phyloP scores from a whole-genome alignment of 371 early-diverging fungal species.

The Racocetra persica region DNA sequence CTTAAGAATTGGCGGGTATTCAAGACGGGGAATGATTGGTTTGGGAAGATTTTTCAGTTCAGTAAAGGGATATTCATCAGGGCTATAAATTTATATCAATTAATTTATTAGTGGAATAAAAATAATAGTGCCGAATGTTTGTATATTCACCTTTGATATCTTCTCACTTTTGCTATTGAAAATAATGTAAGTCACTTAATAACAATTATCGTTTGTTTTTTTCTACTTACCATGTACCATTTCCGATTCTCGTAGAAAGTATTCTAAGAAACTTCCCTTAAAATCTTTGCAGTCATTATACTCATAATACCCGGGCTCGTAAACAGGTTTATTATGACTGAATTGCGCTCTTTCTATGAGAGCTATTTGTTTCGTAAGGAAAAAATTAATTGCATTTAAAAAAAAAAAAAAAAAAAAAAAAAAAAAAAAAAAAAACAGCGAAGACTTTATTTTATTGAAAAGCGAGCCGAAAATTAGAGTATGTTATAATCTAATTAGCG shows the following conservation, averaged over 20 bases:
- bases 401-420: too few relatives aligned
- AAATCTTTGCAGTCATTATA: constrained; percentile 61
- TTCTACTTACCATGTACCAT: constrained; percentile 79
- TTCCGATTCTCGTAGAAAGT: constrained; percentile 91
- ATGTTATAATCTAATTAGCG: constrained; percentile 90
- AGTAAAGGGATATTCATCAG: constrained; percentile 97
- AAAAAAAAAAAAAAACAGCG: too few relatives aligned
- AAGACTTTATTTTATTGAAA: background rate
- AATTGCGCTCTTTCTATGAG: constrained; percentile 95
- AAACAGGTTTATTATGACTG: constrained; percentile 80
- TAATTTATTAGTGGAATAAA: background rate
- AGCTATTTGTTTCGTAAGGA: constrained; percentile 54
- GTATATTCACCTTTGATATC: constrained; percentile 65
- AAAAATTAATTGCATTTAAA: constrained; percentile 12
- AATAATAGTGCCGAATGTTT: background rate
- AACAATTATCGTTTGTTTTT: background rate
- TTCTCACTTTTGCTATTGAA: constrained; percentile 80
- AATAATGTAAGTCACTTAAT: constrained; percentile 16
- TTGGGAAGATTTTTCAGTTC: constrained; percentile 69
- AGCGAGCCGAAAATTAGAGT: constrained; percentile 92
- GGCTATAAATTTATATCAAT: constrained; percentile 51
- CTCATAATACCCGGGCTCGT: constrained; percentile 71
- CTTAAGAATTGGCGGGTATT: constrained; percentile 75
- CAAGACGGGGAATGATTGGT: constrained; percentile 85
- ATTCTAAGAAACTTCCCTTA: constrained; percentile 85